Base-by-base conservation (phyloP, 257 asterid genomes). In the Thymus mandschuricus region DNA sequence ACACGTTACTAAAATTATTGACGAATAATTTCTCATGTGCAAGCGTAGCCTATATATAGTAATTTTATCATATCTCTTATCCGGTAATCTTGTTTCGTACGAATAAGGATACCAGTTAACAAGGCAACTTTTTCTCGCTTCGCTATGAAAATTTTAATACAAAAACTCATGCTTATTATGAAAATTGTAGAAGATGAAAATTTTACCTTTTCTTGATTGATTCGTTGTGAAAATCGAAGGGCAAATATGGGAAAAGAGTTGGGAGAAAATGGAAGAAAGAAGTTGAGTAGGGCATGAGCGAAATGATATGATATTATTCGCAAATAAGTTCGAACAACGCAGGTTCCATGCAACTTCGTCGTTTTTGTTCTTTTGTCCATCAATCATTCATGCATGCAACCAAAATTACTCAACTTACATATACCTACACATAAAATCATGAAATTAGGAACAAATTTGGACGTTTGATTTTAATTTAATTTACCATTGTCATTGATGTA, bases 271-370 rank as follows among this genome's bases (percentile, higher is more conserved):
- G 49, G 13, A 51, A 2, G 64, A 4, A 10, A 38, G 46, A 61
- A 59, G 63, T 55, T 11, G 63, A 60, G 73, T 68, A 74, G 86
- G 86, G 82, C 66, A 21, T 21, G 21, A 78, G 44, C 58, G 27
- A 12, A 65, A 57, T 52, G 12, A 40, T 28, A 58, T 79, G 78
- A 78, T 77, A 83, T 64, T 66, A 77, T 76, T 86, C 71, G 67
- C 88, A 79, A 64, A 85, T 90, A 85, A 68, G 89, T 85, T 82
- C 64, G 86, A 76, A 61, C 70, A 76, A 80, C 88, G 75, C 91
- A 90, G 88, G 51, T 90, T 88, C 97, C 74, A 66, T 79, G 97
- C 87, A 88, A 60, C 70, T 90, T 90, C 97, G 61, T 79, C 60
- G 21, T 27, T 87, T 88, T 88, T 90, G 95, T 90, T 80, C 45